Base-by-base conservation (phyloP, 352 stramenopile species). In the Globisporangium polare region DNA sequence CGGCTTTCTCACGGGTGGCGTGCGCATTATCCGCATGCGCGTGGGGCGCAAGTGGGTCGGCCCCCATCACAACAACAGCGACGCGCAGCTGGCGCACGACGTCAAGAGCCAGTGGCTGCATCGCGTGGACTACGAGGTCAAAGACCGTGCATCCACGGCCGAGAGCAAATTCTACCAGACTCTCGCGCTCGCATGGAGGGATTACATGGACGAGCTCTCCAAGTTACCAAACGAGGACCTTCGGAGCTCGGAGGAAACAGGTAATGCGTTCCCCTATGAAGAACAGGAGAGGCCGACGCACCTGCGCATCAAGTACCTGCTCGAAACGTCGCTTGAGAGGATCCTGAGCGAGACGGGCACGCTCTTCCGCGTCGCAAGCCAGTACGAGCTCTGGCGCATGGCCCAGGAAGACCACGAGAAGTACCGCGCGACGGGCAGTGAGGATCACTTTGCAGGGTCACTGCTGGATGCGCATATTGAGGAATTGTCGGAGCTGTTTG, bases 361-460 rank as follows among this genome's bases (percentile, higher is more conserved):
- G 9, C 67, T 86, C 62, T 89, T 91, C 31, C 68, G 76, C 10
- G 60, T 58, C 5, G 58, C 76, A 1, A 45, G 81, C 45, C 74
- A 86, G 51, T 91, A 72, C 50, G 79, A 91, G 50, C 42, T 75
- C 22, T 91, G 82, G 79, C 65, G 77, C 17, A 91, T 91, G 82
- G 75, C 86, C 52, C 79, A 87, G 66, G 79, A 91, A 56, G 81
- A 91, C 60, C 67, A 70, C 4, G 37, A 56, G 5, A 60, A 74
- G 49, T 64, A 87, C 39, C 74, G 70, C 5, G 27, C 55, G 77
- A 52, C 58, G 60, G 39, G 73, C 58, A 6, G 57, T 67, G 79
- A 85, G 20, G 53, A 74, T 41, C 46, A 66, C n/a, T 77, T 89
- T 51, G 65, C 70, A 5, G 77, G 77, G 0, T 69, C 74, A 29